These are phyloP conservation scores for Gentiana macrophylla DNA, from an alignment of 257 asterid species.

Conservation along the genomic window DNA sequence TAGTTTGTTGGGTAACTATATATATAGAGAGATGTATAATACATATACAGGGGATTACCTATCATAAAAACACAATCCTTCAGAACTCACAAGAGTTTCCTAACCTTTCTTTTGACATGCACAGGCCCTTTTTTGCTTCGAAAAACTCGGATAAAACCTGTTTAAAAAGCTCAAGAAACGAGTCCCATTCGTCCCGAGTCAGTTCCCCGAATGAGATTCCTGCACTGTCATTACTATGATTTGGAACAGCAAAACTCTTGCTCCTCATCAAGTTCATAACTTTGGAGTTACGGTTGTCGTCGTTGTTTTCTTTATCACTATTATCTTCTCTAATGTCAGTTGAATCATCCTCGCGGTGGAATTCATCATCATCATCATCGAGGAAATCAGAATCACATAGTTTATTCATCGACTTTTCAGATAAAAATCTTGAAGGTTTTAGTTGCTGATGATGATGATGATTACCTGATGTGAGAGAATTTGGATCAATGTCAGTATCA, in stretches of 20 bases:
- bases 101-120: slow-evolving; percentile 65
- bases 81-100: slow-evolving; percentile 83
- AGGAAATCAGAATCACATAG: slow-evolving; percentile 16
- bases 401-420: slow-evolving; percentile 21
- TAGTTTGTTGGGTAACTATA: neutral
- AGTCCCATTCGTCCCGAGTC: slow-evolving; percentile 50
- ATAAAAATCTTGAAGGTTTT: slow-evolving; percentile 39
- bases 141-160: slow-evolving; percentile 51
- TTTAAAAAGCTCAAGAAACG: slow-evolving; percentile 51
- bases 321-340: slow-evolving; percentile 5
- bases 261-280: slow-evolving; percentile 49
- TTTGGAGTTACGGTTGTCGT: slow-evolving; percentile 12
- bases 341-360: slow-evolving; percentile 10
- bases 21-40: neutral
- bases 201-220: slow-evolving; percentile 61
- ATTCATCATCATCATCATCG: slow-evolving; percentile 12
- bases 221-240: slow-evolving; percentile 36
- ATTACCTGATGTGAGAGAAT: slow-evolving; percentile 25
- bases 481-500: slow-evolving; percentile 8
- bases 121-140: slow-evolving; percentile 57
- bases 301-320: neutral
- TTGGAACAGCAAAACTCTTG: slow-evolving; percentile 47
- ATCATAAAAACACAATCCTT: slow-evolving; percentile 7
- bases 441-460: slow-evolving; percentile 12
- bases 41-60: neutral